Conservation (phyloP, 2,329 filamentous ascomycete genomes). For the Annulohypoxylon truncatum region DNA sequence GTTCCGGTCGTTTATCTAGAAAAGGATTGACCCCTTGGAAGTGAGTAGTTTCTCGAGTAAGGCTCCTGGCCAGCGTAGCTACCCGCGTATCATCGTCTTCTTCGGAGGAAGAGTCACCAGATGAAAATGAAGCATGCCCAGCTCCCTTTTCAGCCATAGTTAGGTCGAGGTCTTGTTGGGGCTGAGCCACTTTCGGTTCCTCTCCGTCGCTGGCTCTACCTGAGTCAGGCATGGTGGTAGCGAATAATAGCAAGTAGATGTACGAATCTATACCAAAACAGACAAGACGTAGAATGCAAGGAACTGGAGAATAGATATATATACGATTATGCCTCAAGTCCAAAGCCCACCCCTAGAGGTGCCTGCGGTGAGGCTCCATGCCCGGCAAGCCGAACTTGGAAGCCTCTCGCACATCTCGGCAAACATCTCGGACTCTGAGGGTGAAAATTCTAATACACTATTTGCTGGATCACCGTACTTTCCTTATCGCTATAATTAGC, state of each 20-base stretch:
- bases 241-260: neutral
- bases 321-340: neutral
- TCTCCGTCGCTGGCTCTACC: neutral
- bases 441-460: neutral
- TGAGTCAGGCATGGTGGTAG: neutral
- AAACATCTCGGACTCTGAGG: slow-evolving; percentile 22
- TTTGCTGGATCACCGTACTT: neutral
- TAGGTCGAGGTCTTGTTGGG: neutral
- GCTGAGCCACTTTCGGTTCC: neutral
- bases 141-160: slow-evolving; percentile 9
- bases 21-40: slow-evolving; percentile 42
- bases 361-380: neutral
- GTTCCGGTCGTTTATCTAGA: slow-evolving; percentile 45
- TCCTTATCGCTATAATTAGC: neutral
- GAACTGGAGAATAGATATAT: slow-evolving; percentile 1
- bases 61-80: slow-evolving; percentile 35
- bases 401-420: slow-evolving; percentile 7
- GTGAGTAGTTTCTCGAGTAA: slow-evolving; percentile 25
- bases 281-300: neutral
- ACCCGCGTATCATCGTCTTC: slow-evolving; percentile 20
- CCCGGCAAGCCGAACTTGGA: neutral
- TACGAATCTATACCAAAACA: neutral
- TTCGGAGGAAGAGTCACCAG: slow-evolving; percentile 8
- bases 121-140: slow-evolving; percentile 7
- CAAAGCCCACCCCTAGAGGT: neutral